Base-by-base conservation (phyloP, 495 filamentous ascomycete genomes). In the Neurospora intermedia region DNA sequence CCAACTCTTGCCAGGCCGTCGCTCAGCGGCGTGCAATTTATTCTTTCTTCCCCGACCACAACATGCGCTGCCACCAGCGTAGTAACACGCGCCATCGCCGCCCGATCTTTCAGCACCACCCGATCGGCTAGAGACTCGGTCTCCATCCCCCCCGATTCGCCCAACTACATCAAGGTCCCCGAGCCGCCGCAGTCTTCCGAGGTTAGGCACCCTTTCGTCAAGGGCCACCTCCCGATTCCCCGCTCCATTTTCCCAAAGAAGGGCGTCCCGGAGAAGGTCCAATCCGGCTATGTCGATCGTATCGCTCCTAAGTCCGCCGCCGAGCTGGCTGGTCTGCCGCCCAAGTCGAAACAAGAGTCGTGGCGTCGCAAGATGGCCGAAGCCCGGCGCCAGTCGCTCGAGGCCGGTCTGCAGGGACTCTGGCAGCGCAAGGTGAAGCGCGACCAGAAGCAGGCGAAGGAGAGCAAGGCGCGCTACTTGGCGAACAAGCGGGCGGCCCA, bases 61-160 rank as follows among this genome's bases (percentile, higher is more conserved):
- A 90, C 75, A 87, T 89, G 5, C 85, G 84, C 9, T 78, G 86
- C 72, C 90, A 91, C 78, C 84, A 90, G 70, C 38, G 1, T 48
- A 23, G 41, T 43, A 72, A 46, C 43, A 23, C 73, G 70, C 5
- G 20, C 76, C 6, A 69, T 73, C 48, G 72, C 35, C 66, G 71
- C 74, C 62, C 74, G 71, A 62, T 69, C 75, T 48, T 69, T 73
- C 69, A 74, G 72, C 74, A 74, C 45, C 71, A 69, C 74, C 69
- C 38, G 35, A 39, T n/a, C 70, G 40, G 23, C 46, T 45, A 69
- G 54, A 42, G 43, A 38, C 71, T 54, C 46, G 20, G 18, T 38
- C 69, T 8, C 70, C 45, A 74, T 84, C 69, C 85, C 85, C 1
- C 84, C 85, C 46, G 83, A 86, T 45, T 85, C 84, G 9, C 84